Conservation (phyloP, 73 alveolate species). For the Paraurostyla sp. region DNA sequence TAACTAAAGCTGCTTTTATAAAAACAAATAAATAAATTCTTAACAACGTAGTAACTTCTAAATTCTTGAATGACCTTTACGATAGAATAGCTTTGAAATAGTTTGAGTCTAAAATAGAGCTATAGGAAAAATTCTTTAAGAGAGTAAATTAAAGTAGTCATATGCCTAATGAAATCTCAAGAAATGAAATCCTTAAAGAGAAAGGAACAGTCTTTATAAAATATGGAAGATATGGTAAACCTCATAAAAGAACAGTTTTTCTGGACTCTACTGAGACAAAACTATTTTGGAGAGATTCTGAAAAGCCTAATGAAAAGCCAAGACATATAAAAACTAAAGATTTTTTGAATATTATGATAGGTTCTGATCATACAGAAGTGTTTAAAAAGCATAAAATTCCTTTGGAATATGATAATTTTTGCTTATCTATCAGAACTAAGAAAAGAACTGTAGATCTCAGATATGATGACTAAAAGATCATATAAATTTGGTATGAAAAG, state of each 20-base stretch:
- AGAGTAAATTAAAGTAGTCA: neutral
- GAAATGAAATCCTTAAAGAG: neutral
- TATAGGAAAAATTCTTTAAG: slow-evolving; percentile 19
- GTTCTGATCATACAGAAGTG: slow-evolving; percentile 30
- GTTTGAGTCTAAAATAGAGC: slow-evolving; percentile 39
- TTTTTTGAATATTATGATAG: slow-evolving; percentile 3
- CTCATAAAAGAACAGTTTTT: slow-evolving; percentile 1
- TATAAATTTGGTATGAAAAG: slow-evolving; percentile 14
- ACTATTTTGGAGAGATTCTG: slow-evolving; percentile 11
- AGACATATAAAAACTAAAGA: neutral
- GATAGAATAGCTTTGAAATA: neutral
- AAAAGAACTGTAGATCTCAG: slow-evolving; percentile 33
- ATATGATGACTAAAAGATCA: slow-evolving; percentile 25
- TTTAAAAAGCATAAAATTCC: neutral
- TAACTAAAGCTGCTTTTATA: neutral
- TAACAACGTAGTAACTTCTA: neutral
- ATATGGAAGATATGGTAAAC: slow-evolving; percentile 40
- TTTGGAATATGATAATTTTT: slow-evolving; percentile 8
- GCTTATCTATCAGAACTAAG: neutral
- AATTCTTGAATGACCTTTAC: neutral
- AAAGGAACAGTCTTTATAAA: slow-evolving; percentile 30
- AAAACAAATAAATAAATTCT: neutral
- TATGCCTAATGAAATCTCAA: neutral
- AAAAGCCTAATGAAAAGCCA: neutral
- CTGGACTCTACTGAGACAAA: neutral